phyloP scores from a whole-genome alignment of 805 yeast species.

The Myxozyma vanderwaltii region DNA sequence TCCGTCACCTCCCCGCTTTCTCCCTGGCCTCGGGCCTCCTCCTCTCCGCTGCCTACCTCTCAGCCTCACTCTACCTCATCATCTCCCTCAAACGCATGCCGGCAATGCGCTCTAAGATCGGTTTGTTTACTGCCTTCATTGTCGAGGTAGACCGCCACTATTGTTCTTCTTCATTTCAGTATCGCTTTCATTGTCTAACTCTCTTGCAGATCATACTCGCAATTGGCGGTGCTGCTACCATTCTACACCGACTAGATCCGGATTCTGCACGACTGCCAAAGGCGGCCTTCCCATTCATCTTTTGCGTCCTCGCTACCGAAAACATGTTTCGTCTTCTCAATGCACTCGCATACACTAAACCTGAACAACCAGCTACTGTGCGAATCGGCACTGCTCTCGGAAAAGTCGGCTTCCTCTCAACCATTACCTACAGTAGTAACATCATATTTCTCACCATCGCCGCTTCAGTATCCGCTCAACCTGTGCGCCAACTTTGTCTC shows the following conservation, averaged over 20 bases:
- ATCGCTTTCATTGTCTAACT: neutral
- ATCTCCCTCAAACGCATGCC: conserved; percentile 46
- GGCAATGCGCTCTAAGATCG: conserved; percentile 49
- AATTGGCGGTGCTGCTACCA: conserved; percentile 19
- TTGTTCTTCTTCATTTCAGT: neutral
- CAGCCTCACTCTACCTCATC: conserved; percentile 37
- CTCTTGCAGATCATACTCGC: conserved; percentile 16
- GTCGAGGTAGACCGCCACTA: conserved; percentile 44
- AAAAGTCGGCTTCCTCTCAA: conserved; percentile 46
- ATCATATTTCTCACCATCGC: conserved; percentile 38
- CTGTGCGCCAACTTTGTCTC: conserved; percentile 44
- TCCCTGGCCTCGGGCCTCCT: conserved; percentile 38
- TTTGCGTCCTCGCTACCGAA: conserved; percentile 50
- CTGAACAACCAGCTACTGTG: conserved; percentile 47
- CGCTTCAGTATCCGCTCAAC: conserved; percentile 2
- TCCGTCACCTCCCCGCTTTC: conserved; percentile 34
- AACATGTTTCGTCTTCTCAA: conserved; percentile 52
- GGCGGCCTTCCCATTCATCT: conserved; percentile 48
- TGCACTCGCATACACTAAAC: conserved; percentile 47
- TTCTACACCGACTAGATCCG: conserved; percentile 4
- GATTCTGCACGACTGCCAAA: conserved; percentile 29
- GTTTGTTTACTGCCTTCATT: conserved; percentile 48
- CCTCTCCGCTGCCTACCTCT: conserved; percentile 39
- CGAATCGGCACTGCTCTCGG: conserved; percentile 47
- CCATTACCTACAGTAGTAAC: conserved; percentile 43